Evolutionary conservation across 306 rosid species (phyloP).

Genomic region (Leucaena leucocephala): DNA sequence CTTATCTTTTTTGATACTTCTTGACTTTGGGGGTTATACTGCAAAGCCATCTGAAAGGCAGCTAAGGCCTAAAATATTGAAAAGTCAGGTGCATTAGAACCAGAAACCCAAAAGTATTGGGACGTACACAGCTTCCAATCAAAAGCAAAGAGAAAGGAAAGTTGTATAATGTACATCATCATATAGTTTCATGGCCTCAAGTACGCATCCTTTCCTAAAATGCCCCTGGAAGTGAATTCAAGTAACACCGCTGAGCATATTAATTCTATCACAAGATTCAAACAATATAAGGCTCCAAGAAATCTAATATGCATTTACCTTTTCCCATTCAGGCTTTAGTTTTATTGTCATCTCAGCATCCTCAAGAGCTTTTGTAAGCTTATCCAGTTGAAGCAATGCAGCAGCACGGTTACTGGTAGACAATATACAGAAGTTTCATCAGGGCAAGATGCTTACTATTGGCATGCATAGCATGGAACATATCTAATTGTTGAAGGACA

Average conservation of each 20-base stretch:
- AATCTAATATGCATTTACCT: conserved; percentile 47
- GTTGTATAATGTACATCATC: conserved; percentile 63
- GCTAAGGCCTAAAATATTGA: conserved; percentile 67
- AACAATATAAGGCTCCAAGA: conserved; percentile 11
- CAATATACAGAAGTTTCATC: conserved; percentile 37
- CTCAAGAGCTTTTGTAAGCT: conserved; percentile 90
- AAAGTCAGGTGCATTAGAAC: conserved; percentile 37
- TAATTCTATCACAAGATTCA: conserved; percentile 17
- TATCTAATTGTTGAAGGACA: conserved; percentile 7
- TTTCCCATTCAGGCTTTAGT: conserved; percentile 94
- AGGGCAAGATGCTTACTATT: conserved; percentile 20
- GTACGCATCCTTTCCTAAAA: conserved; percentile 95
- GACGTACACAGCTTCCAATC: conserved; percentile 4
- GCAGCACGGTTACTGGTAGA: conserved; percentile 92
- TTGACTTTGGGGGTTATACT: conserved; percentile 81
- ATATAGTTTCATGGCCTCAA: conserved; percentile 91
- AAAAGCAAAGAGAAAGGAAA: conserved; percentile 32
- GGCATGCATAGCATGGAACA: not conserved
- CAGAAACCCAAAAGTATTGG: conserved; percentile 26
- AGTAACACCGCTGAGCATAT: conserved; percentile 25
- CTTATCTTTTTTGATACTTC: conserved; percentile 92
- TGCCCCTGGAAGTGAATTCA: conserved; percentile 72
- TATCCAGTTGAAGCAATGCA: conserved; percentile 91
- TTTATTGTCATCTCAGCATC: conserved; percentile 91
- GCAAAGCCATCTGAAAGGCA: conserved; percentile 78